These are phyloP conservation scores for Claviceps spartinae DNA, from an alignment of 2,329 filamentous ascomycete species.

Conservation along the genomic window DNA sequence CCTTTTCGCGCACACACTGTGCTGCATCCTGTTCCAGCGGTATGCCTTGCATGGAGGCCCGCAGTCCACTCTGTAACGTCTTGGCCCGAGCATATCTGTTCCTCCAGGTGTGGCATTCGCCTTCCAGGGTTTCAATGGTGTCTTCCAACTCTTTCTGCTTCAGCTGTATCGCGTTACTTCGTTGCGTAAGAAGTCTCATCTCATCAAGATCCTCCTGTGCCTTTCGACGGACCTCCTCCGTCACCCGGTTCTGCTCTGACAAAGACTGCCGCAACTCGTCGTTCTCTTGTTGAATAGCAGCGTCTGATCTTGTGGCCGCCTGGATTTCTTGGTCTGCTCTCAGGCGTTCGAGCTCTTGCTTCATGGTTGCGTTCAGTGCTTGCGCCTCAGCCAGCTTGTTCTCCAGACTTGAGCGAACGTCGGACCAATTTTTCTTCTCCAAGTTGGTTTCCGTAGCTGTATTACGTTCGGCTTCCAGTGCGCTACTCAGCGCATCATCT, in stretches of 20 bases:
- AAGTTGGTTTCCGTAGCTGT: conserved; percentile 35
- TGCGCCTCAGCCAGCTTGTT: conserved; percentile 61
- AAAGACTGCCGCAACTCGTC: conserved; percentile 51
- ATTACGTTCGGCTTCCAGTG: conserved; percentile 46
- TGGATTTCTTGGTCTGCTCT: conserved; percentile 35
- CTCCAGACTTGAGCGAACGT: conserved; percentile 54
- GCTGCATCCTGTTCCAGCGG: conserved; percentile 56
- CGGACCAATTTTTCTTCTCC: conserved; percentile 60
- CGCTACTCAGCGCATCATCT: conserved; percentile 52
- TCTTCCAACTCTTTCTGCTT: conserved; percentile 66
- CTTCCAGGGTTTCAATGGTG: conserved; percentile 63
- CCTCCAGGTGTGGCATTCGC: conserved; percentile 81
- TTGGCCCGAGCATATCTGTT: conserved; percentile 78
- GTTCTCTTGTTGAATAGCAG: conserved; percentile 54
- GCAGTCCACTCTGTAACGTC: conserved; percentile 70
- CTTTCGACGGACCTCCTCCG: conserved; percentile 74
- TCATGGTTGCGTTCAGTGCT: conserved; percentile 64
- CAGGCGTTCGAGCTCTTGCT: conserved; percentile 63
- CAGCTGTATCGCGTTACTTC: conserved; percentile 66
- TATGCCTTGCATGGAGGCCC: conserved; percentile 67
- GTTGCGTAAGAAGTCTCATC: conserved; percentile 75
- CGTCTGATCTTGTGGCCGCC: conserved; percentile 24
- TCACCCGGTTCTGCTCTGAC: conserved; percentile 64
- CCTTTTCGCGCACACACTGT: conserved; percentile 50
- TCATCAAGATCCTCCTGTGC: conserved; percentile 73